phyloP scores from a whole-genome alignment of 768 basidiomycete species.

The Hericium alpestre region DNA sequence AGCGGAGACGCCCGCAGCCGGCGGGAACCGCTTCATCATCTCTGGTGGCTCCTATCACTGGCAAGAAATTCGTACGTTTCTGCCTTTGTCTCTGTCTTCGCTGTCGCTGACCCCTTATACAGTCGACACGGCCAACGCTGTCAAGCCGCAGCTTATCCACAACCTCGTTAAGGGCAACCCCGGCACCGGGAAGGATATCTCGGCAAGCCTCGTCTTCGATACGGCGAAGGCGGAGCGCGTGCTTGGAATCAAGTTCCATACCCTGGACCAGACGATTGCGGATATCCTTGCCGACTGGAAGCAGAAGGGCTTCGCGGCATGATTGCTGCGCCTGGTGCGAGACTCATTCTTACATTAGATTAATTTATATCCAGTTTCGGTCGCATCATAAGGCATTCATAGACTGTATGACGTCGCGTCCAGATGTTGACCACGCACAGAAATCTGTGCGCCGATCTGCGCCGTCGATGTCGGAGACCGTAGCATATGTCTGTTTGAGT shows the following conservation, averaged over 20 bases:
- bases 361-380: too few species aligned
- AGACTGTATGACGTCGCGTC: too few species aligned
- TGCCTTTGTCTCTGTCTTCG: neutral
- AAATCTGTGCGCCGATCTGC: too few species aligned
- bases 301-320: neutral
- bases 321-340: neutral
- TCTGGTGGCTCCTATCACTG: neutral
- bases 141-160: neutral
- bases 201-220: neutral
- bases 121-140: neutral
- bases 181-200: neutral
- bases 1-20: neutral
- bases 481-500: too few species aligned
- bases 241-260: neutral
- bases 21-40: slow-evolving; percentile 2
- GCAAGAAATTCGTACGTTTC: slow-evolving; percentile 1
- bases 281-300: neutral
- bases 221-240: neutral
- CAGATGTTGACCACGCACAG: too few species aligned
- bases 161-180: neutral
- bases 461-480: too few species aligned
- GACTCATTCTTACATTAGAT: neutral
- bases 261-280: neutral
- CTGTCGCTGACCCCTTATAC: neutral
- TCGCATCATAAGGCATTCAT: too few species aligned